Percentiles rank a stretch among this genome's conserved stretches.
Evolutionary conservation across 106 monocot genomes (phyloP).

Genomic region (Gastrodia elata): DNA sequence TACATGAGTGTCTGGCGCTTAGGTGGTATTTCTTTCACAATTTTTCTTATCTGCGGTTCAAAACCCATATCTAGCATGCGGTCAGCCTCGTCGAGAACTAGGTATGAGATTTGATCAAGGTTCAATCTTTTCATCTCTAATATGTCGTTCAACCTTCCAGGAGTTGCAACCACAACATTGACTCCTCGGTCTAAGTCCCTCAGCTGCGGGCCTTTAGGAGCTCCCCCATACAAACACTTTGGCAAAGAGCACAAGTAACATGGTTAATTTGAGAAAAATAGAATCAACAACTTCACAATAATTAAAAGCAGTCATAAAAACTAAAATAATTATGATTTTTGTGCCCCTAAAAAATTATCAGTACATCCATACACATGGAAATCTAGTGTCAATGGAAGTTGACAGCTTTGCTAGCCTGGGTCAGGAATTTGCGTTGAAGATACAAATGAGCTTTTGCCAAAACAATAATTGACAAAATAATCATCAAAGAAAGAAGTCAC

Average conservation of each 20-base stretch:
- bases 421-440: neutral
- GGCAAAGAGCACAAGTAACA: neutral
- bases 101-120: slow-evolving; percentile 62
- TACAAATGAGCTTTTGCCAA: neutral
- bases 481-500: neutral
- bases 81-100: slow-evolving; percentile 85
- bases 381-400: neutral
- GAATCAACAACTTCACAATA: neutral
- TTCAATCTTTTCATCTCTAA: slow-evolving; percentile 71
- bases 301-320: neutral
- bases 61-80: slow-evolving; percentile 94
- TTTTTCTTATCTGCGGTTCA: slow-evolving; percentile 86
- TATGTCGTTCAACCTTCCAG: slow-evolving; percentile 81
- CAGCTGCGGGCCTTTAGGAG: slow-evolving; percentile 74
- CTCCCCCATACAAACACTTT: slow-evolving; percentile 81
- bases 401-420: neutral
- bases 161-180: slow-evolving; percentile 75
- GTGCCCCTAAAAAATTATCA: neutral
- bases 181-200: slow-evolving; percentile 60
- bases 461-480: neutral
- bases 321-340: neutral
- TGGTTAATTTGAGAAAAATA: neutral
- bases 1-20: slow-evolving; percentile 83
- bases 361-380: neutral
- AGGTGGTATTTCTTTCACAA: slow-evolving; percentile 58